These are phyloP conservation scores for Grigorovia transvaalensis DNA, from an alignment of 805 yeast genomes.

Conservation along the genomic window DNA sequence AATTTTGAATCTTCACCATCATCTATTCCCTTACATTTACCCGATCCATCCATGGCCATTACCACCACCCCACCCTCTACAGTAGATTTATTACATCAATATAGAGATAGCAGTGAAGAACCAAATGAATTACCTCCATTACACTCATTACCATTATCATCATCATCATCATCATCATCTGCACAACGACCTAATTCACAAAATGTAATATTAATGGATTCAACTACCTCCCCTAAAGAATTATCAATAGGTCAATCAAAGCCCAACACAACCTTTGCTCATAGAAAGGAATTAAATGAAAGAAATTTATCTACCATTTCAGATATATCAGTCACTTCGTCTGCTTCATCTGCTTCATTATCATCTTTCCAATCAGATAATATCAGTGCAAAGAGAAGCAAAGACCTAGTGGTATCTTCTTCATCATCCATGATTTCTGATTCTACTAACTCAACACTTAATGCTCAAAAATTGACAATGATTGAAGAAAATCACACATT, in stretches of 20 bases:
- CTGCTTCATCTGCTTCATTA: slow-evolving; percentile 4
- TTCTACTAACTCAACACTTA: neutral
- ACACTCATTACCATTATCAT: neutral
- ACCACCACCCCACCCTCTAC: neutral
- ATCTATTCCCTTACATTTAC: neutral
- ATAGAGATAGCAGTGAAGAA: neutral
- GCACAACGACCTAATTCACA: neutral
- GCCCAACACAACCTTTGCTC: neutral
- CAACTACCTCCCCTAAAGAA: neutral
- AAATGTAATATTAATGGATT: neutral
- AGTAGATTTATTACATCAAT: neutral
- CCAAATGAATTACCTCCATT: neutral
- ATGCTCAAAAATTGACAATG: neutral
- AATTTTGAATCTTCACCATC: slow-evolving; percentile 1
- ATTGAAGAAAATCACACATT: neutral
- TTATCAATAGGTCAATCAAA: neutral
- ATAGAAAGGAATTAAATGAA: slow-evolving; percentile 1
- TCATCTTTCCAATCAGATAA: slow-evolving; percentile 6
- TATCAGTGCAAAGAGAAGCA: slow-evolving; percentile 1
- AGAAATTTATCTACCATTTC: slow-evolving; percentile 5
- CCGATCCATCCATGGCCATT: slow-evolving; percentile 1
- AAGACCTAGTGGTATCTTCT: slow-evolving; percentile 1
- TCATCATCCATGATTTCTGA: neutral
- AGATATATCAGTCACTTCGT: slow-evolving; percentile 2
- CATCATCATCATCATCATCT: neutral